Base-by-base conservation (phyloP, 495 filamentous ascomycete genomes). In the Margaritispora aquatica region DNA sequence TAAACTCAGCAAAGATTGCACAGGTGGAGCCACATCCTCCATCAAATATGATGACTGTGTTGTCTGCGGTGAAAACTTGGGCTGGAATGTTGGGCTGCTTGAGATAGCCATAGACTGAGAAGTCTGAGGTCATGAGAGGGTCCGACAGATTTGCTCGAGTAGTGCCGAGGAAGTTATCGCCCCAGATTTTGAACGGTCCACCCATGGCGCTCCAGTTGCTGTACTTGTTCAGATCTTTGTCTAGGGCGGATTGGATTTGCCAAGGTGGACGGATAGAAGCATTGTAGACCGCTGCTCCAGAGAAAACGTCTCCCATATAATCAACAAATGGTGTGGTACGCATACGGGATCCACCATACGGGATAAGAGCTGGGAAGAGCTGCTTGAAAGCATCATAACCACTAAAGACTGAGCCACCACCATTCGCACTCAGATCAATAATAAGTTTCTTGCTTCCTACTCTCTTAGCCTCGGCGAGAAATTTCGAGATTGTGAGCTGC, bases 21-120 rank as follows among this genome's bases (percentile, higher is more conserved):
- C 84, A 88, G 3, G 83, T 83, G 1, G 81, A 85, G 24, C 75
- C 79, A 69, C 85, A 88, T 61, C 76, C 74, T 44, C 85, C 84
- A 66, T 87, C 83, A 36, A 77, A 77, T 46, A 61, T 26, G 55
- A 82, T 44, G 44, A 75, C 66, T 10, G 77, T 69, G 53, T 77
- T 65, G 26, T 75, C 73, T 5, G 65, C 61, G 8, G 53, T 65
- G 38, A 77, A 77, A 1, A 70, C 72, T 29, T 73, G 73, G 1
- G 55, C n/a, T 2, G 31, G 21, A 26, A 56, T 26, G 3, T 2
- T 46, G 1, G 34, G 49, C 22, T 13, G 3, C 21, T 56, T 56
- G 3, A 26, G 44, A 69, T 67, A 46, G 26, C 23, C 62, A 24
- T 2, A 66, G 13, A 46, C 54, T 5, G 17, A 48, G 26, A 26